Evolutionary conservation across 1,139 yeast species (phyloP), one percentile per base, ranked within the genome.

Genomic region (Zygoascus sp.): DNA sequence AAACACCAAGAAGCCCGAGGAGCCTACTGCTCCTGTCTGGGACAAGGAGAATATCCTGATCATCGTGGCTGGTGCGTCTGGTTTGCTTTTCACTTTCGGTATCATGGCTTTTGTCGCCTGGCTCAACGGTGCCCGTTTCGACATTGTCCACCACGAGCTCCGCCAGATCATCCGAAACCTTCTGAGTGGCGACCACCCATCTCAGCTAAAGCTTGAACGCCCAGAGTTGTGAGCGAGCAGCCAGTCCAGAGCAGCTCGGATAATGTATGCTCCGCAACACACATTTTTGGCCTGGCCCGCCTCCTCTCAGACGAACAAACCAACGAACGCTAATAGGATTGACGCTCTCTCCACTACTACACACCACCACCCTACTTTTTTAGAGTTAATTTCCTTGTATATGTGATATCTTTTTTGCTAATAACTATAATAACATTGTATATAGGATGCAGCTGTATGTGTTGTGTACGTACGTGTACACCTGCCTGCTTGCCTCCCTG

Each of bases 71-170:
- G 57, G 54, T 11, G 53, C 54, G 28, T 60, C 55, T 15, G 56
- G 57, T 2, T 43, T 62, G 22, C 28, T 48, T 2, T 17, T 50
- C 27, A 54, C 58, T 8, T 55, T 57, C 27, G 50, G 52, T 9
- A 17, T 58, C 21, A 59, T 62, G 67, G 50, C 54, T 17, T 40
- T 53, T 9, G 52, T 53, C 4, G 65, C 64, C 11, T 58, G 51
- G 47, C 39, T 56, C 19, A 39, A 46, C 20, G 65, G 64, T n/a
- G 64, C 65, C 16, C 53, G 62, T 9, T 63, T 60, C 45, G 63
- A 59, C 38, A 41, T 54, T 22, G 55, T 53, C 6, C 50, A 45
- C 42, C 44, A 36, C 10, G 55, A 57, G 16, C 42, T 51, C 13
- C 19, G 36, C 17, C 46, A 49, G 17, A 40, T 54, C 34, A 27